phyloP scores from a whole-genome alignment of 2,329 filamentous ascomycete species.

The Capronia epimyces region DNA sequence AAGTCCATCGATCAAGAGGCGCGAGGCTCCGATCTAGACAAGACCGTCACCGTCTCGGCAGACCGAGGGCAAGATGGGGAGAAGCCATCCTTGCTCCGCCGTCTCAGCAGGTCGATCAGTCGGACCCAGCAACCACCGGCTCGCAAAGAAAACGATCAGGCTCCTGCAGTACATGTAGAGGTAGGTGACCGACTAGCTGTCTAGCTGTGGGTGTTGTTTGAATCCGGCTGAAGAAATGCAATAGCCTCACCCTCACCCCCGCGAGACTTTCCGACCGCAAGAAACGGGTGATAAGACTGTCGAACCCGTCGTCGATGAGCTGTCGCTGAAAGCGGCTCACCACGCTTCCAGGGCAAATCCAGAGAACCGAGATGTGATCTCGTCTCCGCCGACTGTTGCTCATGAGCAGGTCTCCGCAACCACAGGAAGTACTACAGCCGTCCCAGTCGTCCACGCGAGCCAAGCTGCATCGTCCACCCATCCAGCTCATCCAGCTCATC shows the following conservation, averaged over 20 bases:
- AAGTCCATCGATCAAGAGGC: neutral
- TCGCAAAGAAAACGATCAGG: neutral
- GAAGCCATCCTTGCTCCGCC: conserved; percentile 12
- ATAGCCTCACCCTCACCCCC: neutral
- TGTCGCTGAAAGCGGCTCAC: neutral
- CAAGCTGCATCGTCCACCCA: neutral
- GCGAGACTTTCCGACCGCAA: neutral
- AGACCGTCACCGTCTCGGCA: neutral
- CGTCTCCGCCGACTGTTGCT: neutral
- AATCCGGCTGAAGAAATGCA: neutral
- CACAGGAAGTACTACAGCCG: neutral
- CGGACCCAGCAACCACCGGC: neutral
- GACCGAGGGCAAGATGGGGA: neutral
- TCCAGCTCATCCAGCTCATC: neutral
- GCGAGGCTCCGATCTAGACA: neutral
- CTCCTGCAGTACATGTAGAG: neutral
- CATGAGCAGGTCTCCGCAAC: neutral
- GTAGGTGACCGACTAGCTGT: neutral
- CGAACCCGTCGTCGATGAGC: neutral
- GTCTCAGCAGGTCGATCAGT: conserved; percentile 8
- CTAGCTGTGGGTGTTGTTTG: neutral
- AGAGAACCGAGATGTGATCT: neutral
- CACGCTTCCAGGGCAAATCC: neutral
- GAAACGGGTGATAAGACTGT: neutral
- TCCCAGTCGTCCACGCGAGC: neutral